Evolutionary conservation across 1,284 basidiomycete species (phyloP).

Genomic region (Apiotrichum montevideense): DNA sequence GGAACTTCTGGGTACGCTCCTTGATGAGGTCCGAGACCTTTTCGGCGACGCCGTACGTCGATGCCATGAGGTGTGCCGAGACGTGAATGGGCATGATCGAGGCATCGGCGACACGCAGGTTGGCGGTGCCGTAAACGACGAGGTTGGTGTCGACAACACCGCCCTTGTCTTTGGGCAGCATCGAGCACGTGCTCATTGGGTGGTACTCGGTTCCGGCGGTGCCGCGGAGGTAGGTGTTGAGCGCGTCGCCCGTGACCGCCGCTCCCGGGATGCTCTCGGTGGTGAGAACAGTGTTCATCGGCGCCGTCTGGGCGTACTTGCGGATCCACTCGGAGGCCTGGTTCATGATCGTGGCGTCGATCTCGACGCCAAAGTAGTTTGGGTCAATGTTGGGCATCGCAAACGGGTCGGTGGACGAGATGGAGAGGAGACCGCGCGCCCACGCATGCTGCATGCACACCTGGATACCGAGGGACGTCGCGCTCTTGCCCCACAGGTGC

Average conservation of each 20-base stretch:
- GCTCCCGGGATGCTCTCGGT: slow-evolving; percentile 23
- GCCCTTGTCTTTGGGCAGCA: slow-evolving; percentile 58
- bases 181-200: slow-evolving; percentile 59
- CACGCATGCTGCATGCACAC: slow-evolving; percentile 44
- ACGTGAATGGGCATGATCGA: slow-evolving; percentile 49
- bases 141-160: slow-evolving; percentile 62
- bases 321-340: slow-evolving; percentile 33
- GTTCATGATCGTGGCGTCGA: slow-evolving; percentile 37
- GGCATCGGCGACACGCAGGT: slow-evolving; percentile 50
- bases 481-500: slow-evolving; percentile 29
- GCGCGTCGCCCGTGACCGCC: slow-evolving; percentile 17
- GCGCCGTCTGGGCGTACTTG: slow-evolving; percentile 26
- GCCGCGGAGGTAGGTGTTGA: slow-evolving; percentile 35
- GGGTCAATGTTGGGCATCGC: slow-evolving; percentile 58
- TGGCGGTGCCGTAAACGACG: slow-evolving; percentile 57
- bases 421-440: slow-evolving; percentile 46
- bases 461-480: slow-evolving; percentile 24
- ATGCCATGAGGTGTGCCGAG: slow-evolving; percentile 45
- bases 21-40: slow-evolving; percentile 60
- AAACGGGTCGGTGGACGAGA: slow-evolving; percentile 56
- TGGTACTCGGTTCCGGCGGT: slow-evolving; percentile 51
- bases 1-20: slow-evolving; percentile 2
- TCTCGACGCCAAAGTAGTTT: slow-evolving; percentile 51
- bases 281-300: slow-evolving; percentile 26
- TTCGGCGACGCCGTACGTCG: slow-evolving; percentile 66